A percentile compares a stretch with the other conserved stretches of the same genome.
These are phyloP conservation scores for Seminavis robusta DNA, from an alignment of 108 stramenopile species.

Conservation along the genomic window DNA sequence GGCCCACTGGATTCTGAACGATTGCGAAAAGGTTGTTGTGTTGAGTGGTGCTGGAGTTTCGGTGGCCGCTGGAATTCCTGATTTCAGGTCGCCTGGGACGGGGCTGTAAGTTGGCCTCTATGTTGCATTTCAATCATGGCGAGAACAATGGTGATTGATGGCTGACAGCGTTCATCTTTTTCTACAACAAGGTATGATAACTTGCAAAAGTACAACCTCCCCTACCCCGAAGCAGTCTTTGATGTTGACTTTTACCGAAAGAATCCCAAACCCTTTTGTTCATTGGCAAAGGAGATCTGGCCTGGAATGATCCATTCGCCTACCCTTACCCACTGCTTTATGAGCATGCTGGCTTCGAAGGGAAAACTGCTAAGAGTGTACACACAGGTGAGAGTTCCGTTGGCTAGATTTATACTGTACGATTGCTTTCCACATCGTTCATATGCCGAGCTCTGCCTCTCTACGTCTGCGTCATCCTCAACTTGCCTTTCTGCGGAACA, in stretches of 20 bases:
- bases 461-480: too few relatives aligned
- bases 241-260: constrained; percentile 80
- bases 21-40: constrained; percentile 32
- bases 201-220: constrained; percentile 85
- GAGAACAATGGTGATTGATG: too few relatives aligned
- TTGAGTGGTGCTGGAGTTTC: constrained; percentile 60
- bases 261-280: constrained; percentile 72
- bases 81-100: constrained; percentile 91
- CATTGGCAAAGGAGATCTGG: constrained; percentile 81
- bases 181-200: too few relatives aligned
- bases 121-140: too few relatives aligned
- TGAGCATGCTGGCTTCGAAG: constrained; percentile 78
- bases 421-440: too few relatives aligned
- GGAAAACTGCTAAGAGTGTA: constrained; percentile 74
- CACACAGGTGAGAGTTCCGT: too few relatives aligned
- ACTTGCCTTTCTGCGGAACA: too few relatives aligned
- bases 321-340: constrained; percentile 86
- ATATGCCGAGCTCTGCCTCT: too few relatives aligned
- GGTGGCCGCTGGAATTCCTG: constrained; percentile 89
- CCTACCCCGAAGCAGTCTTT: constrained; percentile 91
- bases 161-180: too few relatives aligned
- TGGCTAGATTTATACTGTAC: too few relatives aligned
- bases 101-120: constrained; percentile 21
- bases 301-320: constrained; percentile 80
- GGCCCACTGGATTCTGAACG: too few relatives aligned